These are phyloP conservation scores for Diplotaxis tenuifolia DNA, from an alignment of 345 rosid genomes.

Conservation along the genomic window DNA sequence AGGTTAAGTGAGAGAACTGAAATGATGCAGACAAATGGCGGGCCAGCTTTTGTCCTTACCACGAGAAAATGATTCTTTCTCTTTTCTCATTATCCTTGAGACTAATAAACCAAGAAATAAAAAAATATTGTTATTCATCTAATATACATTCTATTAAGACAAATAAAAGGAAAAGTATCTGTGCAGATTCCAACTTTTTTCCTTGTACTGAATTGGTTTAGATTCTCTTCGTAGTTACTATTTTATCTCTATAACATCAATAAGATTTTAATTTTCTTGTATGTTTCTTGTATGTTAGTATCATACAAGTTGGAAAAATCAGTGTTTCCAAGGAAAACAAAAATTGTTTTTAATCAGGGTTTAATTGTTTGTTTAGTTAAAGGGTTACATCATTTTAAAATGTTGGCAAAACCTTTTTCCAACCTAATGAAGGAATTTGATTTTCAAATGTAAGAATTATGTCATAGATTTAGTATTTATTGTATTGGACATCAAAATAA, in stretches of 20 bases:
- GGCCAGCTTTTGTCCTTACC: slow-evolving; percentile 43
- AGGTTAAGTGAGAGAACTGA: slow-evolving; percentile 36
- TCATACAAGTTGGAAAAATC: neutral
- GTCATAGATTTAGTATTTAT: too few species aligned
- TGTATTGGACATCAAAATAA: too few species aligned
- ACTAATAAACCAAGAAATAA: neutral
- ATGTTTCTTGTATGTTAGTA: neutral
- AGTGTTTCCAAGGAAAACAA: too few species aligned
- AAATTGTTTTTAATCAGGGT: neutral
- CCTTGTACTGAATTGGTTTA: neutral
- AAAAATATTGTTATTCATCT: neutral
- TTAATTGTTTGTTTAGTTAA: slow-evolving; percentile 3
- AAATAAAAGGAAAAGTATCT: neutral
- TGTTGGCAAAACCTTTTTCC: neutral
- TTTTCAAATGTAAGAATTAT: neutral
- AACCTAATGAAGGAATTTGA: neutral
- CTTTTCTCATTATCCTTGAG: neutral
- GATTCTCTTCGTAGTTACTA: slow-evolving; percentile 16
- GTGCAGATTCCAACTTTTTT: slow-evolving; percentile 4
- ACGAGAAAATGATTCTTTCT: slow-evolving; percentile 29
- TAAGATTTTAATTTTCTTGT: too few species aligned
- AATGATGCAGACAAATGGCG: slow-evolving; percentile 38
- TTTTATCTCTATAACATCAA: neutral
- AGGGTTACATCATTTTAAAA: neutral
- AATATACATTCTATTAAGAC: neutral